phyloP scores from a whole-genome alignment of 192 early-diverging fungal genomes.

The Mortierella antarctica region DNA sequence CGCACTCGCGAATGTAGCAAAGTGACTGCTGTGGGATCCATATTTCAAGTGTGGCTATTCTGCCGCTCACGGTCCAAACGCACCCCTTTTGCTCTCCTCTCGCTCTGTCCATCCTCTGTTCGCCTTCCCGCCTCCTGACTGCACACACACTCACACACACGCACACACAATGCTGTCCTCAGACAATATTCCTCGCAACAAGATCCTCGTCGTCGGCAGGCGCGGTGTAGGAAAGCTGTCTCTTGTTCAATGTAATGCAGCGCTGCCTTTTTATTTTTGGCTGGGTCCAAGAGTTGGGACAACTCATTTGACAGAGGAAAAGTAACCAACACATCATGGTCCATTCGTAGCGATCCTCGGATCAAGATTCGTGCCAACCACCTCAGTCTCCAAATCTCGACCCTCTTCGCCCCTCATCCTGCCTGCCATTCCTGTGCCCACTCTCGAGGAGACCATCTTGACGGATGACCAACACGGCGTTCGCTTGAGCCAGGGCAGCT shows the following conservation, averaged over 20 bases:
- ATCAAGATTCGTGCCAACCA: conserved; percentile 49
- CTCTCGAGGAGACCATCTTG: conserved; percentile 32
- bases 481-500: background rate
- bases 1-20: too few relatives aligned
- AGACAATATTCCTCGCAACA: conserved; percentile 57
- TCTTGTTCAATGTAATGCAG: conserved; percentile 62
- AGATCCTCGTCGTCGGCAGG: conserved; percentile 68
- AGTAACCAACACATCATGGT: conserved; percentile 2
- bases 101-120: background rate
- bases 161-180: conserved; percentile 12
- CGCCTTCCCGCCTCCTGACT: background rate
- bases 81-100: background rate
- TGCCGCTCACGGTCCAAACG: background rate
- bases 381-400: conserved; percentile 39
- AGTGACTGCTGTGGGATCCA: background rate
- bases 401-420: conserved; percentile 46
- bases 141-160: background rate
- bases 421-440: conserved; percentile 48
- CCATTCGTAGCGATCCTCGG: conserved; percentile 36
- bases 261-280: background rate
- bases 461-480: conserved; percentile 1
- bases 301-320: conserved; percentile 1
- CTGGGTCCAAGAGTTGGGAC: background rate
- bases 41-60: background rate
- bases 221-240: conserved; percentile 60